These are phyloP conservation scores for Phylloporus sp. DNA, from an alignment of 768 basidiomycete genomes.

Conservation along the genomic window DNA sequence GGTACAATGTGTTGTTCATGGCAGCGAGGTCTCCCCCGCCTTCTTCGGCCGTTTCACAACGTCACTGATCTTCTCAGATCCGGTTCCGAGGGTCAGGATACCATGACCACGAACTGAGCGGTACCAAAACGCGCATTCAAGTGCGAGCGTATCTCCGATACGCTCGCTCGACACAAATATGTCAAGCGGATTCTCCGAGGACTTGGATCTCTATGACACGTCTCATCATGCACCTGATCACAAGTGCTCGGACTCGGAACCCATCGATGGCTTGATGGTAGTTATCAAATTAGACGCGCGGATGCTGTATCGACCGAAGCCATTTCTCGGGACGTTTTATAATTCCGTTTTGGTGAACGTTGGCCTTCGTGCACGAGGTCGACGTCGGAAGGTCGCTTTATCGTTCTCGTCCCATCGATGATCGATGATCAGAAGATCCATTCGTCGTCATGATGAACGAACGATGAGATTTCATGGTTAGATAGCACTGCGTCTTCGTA, in stretches of 20 bases:
- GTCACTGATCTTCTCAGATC: conserved; percentile 1
- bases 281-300: not conserved
- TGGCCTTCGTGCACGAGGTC: conserved; percentile 2
- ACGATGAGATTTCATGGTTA: conserved; percentile 9
- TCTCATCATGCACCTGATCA: not conserved
- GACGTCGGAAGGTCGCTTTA: not conserved
- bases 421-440: conserved; percentile 1
- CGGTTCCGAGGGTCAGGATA: conserved; percentile 1
- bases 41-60: conserved; percentile 4
- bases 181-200: conserved; percentile 11
- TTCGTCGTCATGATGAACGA: not conserved
- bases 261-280: not conserved
- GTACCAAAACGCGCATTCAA: not conserved
- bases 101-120: not conserved
- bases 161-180: not conserved
- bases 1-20: not conserved
- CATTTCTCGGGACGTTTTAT: not conserved
- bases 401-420: not conserved
- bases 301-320: not conserved
- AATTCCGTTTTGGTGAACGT: not conserved
- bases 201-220: not conserved
- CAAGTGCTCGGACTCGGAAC: not conserved
- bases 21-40: not conserved
- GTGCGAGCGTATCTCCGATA: not conserved
- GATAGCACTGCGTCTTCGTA: not conserved